Base-by-base conservation (phyloP, 78 protist species). In the Mantamonas sphyraenae region DNA sequence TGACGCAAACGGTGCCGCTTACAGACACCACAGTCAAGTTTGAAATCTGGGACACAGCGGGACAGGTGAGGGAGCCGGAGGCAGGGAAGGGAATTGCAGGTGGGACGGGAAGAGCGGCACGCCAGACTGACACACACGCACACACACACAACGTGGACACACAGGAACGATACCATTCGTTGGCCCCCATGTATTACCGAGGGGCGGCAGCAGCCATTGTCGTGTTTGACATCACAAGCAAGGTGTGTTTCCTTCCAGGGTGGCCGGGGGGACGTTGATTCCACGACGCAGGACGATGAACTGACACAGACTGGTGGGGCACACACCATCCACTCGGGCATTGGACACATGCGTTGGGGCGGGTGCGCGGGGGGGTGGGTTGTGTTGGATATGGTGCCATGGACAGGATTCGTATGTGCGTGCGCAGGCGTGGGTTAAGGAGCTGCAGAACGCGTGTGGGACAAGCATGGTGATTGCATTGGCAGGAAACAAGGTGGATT, bases 151-250 rank as follows among this genome's bases (percentile, higher is more conserved):
- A n/a, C n/a, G n/a, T n/a, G n/a, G n/a, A n/a, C n/a, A n/a, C 84
- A 33, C 83, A 79, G 58, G 93, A 84, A 42, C 78, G 93, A 38
- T 93, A 93, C 75, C 94, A 90, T 65, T 58, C 80, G 10, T 77
- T 93, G 22, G 97, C 97, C 19, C 97, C 97, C 37, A 93, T 93
- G 97, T 93, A 93, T 63, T 90, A 93, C 73, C 83, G 97, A 28
- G 95, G 63, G 0, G 83, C 83, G 2, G 66, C 45, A 40, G 83
- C 83, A 10, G 83, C 76, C 7, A 22, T 78, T 30, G 34, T 78
- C 26, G 83, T 73, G 24, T 78, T 57, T 51, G 83, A 78, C 39
- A 71, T 78, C 38, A 78, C 83, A 5, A 3, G 47, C 56, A 9
- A 28, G 67, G 58, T 33, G 26, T 37, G 26, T 55, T 74, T 73